Evolutionary conservation across 148 eudicot genomes (phyloP).

Genomic region (Persicaria tinctoria): DNA sequence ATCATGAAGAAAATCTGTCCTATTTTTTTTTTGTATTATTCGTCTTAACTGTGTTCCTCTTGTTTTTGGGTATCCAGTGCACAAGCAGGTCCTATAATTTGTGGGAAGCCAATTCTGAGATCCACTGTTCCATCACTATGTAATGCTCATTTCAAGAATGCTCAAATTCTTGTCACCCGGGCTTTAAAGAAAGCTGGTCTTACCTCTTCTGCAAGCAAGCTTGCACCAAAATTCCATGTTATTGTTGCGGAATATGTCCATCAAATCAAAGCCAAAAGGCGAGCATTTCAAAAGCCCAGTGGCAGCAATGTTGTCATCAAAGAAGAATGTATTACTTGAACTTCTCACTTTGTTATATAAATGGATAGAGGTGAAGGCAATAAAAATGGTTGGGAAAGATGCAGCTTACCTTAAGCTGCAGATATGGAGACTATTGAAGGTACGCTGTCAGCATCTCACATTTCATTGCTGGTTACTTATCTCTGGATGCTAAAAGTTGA

Average conservation of each 20-base stretch:
- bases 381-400: neutral
- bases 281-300: constrained; percentile 18
- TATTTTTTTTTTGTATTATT: neutral
- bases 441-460: neutral
- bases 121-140: constrained; percentile 34
- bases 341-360: neutral
- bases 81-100: constrained; percentile 44
- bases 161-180: constrained; percentile 33
- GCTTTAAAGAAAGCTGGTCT: constrained; percentile 48
- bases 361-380: neutral
- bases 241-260: constrained; percentile 43
- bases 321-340: constrained; percentile 19
- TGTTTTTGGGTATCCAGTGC: constrained; percentile 25
- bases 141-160: constrained; percentile 36
- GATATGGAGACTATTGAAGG: constrained; percentile 4
- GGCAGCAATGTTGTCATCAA: constrained; percentile 12
- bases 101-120: constrained; percentile 46
- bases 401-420: constrained; percentile 2
- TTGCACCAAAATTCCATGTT: constrained; percentile 48
- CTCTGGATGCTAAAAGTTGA: neutral
- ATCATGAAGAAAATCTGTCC: neutral
- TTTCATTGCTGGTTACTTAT: neutral
- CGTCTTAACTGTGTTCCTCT: neutral
- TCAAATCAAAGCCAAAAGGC: constrained; percentile 41
- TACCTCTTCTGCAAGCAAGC: constrained; percentile 38